Conservation (phyloP, 192 early-diverging fungal genomes). For the Backusella tarrabulga region DNA sequence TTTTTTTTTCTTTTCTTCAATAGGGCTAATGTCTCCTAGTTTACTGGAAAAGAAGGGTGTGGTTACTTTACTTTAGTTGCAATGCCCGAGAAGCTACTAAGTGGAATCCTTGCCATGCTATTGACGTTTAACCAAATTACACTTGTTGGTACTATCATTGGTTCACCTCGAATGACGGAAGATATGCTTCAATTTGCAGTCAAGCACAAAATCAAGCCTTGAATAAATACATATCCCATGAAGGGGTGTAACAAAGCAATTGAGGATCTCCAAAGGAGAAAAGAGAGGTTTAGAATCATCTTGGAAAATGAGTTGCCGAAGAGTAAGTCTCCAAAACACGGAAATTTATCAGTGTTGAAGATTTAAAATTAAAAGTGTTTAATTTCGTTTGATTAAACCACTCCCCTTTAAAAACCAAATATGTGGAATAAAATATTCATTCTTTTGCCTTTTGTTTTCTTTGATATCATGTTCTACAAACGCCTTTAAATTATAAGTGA, state of each 20-base stretch:
- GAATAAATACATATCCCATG: slow-evolving; percentile 55
- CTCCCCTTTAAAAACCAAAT: too few relatives aligned
- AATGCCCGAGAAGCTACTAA: slow-evolving; percentile 45
- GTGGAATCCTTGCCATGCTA: slow-evolving; percentile 13
- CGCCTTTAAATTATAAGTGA: too few relatives aligned
- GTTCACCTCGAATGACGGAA: slow-evolving; percentile 47
- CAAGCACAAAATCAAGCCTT: slow-evolving; percentile 58
- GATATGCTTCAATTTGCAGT: slow-evolving; percentile 64
- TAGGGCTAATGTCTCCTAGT: too few relatives aligned
- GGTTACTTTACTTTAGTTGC: slow-evolving; percentile 65
- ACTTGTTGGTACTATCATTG: slow-evolving; percentile 61
- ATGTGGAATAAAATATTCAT: too few relatives aligned
- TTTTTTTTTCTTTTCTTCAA: too few relatives aligned
- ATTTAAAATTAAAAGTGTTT: too few relatives aligned
- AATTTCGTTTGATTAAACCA: too few relatives aligned
- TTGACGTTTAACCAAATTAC: slow-evolving; percentile 35
- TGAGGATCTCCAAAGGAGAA: slow-evolving; percentile 43
- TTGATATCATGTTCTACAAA: too few relatives aligned
- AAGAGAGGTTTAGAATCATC: slow-evolving; percentile 59
- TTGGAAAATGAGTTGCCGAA: slow-evolving; percentile 43
- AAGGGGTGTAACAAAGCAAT: slow-evolving; percentile 50
- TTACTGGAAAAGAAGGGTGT: too few relatives aligned
- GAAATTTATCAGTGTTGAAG: too few relatives aligned
- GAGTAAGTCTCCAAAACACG: too few relatives aligned
- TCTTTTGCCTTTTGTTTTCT: too few relatives aligned